Evolutionary conservation across 306 rosid species (phyloP).

Genomic region (Corylus americana): DNA sequence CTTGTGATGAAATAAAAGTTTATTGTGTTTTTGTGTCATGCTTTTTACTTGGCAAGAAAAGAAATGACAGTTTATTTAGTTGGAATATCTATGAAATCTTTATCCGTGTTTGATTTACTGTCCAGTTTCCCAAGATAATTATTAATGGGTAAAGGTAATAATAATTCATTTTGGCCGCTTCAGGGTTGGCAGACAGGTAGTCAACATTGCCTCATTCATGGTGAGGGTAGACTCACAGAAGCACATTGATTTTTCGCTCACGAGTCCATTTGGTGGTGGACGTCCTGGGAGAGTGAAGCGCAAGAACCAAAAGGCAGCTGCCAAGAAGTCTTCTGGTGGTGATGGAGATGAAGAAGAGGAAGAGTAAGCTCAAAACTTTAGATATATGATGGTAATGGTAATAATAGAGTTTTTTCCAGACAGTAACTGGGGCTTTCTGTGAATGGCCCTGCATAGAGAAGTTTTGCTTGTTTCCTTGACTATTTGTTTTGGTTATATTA

Average conservation of each 20-base stretch:
- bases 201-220: slow-evolving; percentile 44
- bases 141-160: neutral
- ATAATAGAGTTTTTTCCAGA: neutral
- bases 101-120: neutral
- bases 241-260: slow-evolving; percentile 42
- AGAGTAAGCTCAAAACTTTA: slow-evolving; percentile 15
- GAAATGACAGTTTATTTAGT: too few species aligned
- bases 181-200: slow-evolving; percentile 43
- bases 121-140: neutral
- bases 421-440: neutral
- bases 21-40: neutral
- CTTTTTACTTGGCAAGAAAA: too few species aligned
- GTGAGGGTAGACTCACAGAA: slow-evolving; percentile 42
- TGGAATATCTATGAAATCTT: too few species aligned
- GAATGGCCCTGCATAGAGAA: neutral
- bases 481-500: neutral
- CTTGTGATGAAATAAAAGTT: neutral
- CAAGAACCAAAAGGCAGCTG: slow-evolving; percentile 40
- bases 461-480: neutral
- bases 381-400: neutral
- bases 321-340: slow-evolving; percentile 42
- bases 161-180: neutral
- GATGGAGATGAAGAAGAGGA: slow-evolving; percentile 41
- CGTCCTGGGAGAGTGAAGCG: slow-evolving; percentile 44
- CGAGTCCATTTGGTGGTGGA: slow-evolving; percentile 45